Conservation (phyloP, 2,329 filamentous ascomycete genomes). For the Exophiala dermatitidis region DNA sequence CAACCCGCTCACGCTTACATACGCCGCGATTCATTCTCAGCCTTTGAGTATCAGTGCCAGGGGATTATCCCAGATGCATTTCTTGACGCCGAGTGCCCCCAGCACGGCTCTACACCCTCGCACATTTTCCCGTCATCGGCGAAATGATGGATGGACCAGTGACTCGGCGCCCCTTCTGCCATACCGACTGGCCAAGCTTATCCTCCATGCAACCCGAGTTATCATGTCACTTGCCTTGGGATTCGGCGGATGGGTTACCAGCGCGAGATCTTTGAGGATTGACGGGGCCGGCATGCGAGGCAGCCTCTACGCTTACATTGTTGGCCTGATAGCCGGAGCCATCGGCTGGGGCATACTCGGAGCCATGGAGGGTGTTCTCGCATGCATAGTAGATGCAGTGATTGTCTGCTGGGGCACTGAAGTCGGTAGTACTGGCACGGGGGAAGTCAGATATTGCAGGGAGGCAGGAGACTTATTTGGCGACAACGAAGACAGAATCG, state of each 20-base stretch:
- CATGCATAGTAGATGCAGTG: conserved; percentile 78
- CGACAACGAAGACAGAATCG: conserved; percentile 36
- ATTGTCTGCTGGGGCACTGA: conserved; percentile 95
- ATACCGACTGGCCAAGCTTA: conserved; percentile 82
- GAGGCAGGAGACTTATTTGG: conserved; percentile 87
- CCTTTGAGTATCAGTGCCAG: conserved; percentile 70
- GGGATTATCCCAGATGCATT: conserved; percentile 72
- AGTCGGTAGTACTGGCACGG: conserved; percentile 56
- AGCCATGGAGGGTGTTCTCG: conserved; percentile 80
- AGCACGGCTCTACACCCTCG: conserved; percentile 56
- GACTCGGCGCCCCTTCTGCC: conserved; percentile 58
- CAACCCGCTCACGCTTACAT: conserved; percentile 86
- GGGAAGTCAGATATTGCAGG: conserved; percentile 72
- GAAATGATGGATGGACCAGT: conserved; percentile 30
- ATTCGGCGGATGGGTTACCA: conserved; percentile 94
- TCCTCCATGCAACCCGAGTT: conserved; percentile 82
- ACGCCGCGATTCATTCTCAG: conserved; percentile 87
- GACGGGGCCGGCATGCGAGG: conserved; percentile 55
- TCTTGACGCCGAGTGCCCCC: conserved; percentile 64
- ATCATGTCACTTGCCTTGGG: conserved; percentile 86
- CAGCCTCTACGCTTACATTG: conserved; percentile 88
- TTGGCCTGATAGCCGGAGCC: conserved; percentile 83
- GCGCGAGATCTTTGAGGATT: conserved; percentile 68
- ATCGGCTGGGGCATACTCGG: conserved; percentile 93
- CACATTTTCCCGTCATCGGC: conserved; percentile 29